Evolutionary conservation across 2,329 filamentous ascomycete genomes (phyloP).

Genomic region (Pseudogymnoascus sp.): DNA sequence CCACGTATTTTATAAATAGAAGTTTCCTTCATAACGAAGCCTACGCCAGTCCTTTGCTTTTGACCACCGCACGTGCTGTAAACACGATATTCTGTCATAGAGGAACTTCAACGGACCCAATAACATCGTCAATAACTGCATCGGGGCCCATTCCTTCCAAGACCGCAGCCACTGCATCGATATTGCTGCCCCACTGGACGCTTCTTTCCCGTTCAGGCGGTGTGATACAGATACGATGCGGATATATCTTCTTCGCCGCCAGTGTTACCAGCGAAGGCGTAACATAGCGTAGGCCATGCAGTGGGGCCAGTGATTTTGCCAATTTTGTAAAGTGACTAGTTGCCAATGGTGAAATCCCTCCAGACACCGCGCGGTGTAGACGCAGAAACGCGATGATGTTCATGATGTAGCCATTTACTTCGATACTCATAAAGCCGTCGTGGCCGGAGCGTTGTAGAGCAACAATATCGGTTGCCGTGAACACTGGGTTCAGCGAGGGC

Average conservation of each 20-base stretch:
- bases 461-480: slow-evolving; percentile 28
- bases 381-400: slow-evolving; percentile 84
- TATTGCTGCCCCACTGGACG: slow-evolving; percentile 84
- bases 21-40: background rate
- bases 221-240: slow-evolving; percentile 72
- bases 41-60: background rate
- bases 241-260: slow-evolving; percentile 79
- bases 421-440: slow-evolving; percentile 60
- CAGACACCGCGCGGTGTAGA: slow-evolving; percentile 75
- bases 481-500: slow-evolving; percentile 19
- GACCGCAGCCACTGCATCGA: slow-evolving; percentile 59
- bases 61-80: background rate
- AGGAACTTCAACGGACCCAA: slow-evolving; percentile 51
- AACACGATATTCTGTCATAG: slow-evolving; percentile 28
- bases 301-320: slow-evolving; percentile 64
- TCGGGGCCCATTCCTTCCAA: slow-evolving; percentile 57
- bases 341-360: slow-evolving; percentile 70
- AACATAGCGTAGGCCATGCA: slow-evolving; percentile 74
- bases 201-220: slow-evolving; percentile 70
- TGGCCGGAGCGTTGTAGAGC: slow-evolving; percentile 43
- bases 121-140: slow-evolving; percentile 58
- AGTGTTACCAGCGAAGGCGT: slow-evolving; percentile 78
- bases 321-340: slow-evolving; percentile 71
- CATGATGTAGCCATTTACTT: slow-evolving; percentile 77
- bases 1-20: slow-evolving; percentile 5